These are phyloP conservation scores for Glutinoglossum americanum DNA, from an alignment of 495 filamentous ascomycete genomes.

Conservation along the genomic window DNA sequence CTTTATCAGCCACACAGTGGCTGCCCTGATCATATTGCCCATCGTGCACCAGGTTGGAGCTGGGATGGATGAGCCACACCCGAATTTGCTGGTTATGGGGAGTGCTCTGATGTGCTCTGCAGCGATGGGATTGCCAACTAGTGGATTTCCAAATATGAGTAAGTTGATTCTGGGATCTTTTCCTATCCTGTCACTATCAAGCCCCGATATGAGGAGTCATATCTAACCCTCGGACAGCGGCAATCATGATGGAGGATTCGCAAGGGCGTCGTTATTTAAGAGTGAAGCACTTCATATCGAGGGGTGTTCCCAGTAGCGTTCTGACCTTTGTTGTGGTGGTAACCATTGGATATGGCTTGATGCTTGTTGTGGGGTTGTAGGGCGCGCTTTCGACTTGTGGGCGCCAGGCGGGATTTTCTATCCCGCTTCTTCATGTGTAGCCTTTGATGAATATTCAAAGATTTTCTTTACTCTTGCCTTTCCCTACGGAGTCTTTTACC, in stretches of 20 bases:
- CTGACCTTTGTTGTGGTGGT: constrained; percentile 66
- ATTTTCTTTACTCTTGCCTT: neutral
- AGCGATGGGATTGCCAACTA: constrained; percentile 82
- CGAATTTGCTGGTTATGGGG: constrained; percentile 85
- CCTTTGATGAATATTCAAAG: neutral
- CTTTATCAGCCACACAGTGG: constrained; percentile 95
- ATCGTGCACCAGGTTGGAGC: constrained; percentile 71
- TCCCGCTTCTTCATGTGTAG: neutral
- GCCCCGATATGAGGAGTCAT: neutral
- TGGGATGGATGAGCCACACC: constrained; percentile 70
- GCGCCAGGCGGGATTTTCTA: neutral
- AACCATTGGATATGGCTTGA: constrained; percentile 68
- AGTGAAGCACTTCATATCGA: constrained; percentile 82
- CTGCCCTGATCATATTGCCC: constrained; percentile 83
- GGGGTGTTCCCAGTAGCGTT: constrained; percentile 70
- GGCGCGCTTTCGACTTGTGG: neutral
- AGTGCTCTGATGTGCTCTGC: constrained; percentile 46
- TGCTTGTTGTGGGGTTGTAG: constrained; percentile 57
- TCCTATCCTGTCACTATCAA: neutral
- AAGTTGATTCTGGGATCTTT: constrained; percentile 20
- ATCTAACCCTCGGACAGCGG: constrained; percentile 31
- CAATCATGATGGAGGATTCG: constrained; percentile 96
- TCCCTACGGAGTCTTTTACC: neutral
- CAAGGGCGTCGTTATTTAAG: constrained; percentile 78
- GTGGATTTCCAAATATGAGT: constrained; percentile 99